Conservation (phyloP, 176 grass and related monocot genomes). For the Hordeum vulgare region DNA sequence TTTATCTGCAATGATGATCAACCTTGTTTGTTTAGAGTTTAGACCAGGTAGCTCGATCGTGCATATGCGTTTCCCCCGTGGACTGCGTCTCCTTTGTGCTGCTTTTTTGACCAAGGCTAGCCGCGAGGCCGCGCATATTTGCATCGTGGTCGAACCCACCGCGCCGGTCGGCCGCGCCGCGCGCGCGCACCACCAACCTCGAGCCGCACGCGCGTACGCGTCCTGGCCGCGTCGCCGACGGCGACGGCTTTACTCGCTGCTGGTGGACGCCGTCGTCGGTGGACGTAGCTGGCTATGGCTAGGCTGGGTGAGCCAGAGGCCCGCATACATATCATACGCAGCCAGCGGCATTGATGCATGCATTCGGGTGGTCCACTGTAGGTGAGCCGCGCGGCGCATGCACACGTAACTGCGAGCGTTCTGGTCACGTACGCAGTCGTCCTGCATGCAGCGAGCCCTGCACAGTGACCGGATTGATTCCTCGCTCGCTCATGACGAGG, state of each 20-base stretch:
- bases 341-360: neutral
- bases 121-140: neutral
- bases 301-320: neutral
- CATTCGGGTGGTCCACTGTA: neutral
- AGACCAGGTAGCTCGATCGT: neutral
- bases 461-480: neutral
- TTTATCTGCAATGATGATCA: neutral
- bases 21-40: neutral
- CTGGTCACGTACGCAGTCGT: neutral
- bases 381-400: neutral
- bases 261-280: neutral
- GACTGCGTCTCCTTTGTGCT: neutral
- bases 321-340: no score
- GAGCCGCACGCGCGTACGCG: constrained; percentile 2
- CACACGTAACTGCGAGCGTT: neutral
- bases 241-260: constrained; percentile 15
- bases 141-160: constrained; percentile 9
- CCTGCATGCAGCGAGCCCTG: neutral
- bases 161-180: neutral
- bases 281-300: neutral
- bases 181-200: neutral
- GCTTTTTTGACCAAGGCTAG: neutral
- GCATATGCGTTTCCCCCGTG: neutral
- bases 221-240: constrained; percentile 7
- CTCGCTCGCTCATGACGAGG: neutral